phyloP scores from a whole-genome alignment of 441 rosid species.

The Viola pubescens region DNA sequence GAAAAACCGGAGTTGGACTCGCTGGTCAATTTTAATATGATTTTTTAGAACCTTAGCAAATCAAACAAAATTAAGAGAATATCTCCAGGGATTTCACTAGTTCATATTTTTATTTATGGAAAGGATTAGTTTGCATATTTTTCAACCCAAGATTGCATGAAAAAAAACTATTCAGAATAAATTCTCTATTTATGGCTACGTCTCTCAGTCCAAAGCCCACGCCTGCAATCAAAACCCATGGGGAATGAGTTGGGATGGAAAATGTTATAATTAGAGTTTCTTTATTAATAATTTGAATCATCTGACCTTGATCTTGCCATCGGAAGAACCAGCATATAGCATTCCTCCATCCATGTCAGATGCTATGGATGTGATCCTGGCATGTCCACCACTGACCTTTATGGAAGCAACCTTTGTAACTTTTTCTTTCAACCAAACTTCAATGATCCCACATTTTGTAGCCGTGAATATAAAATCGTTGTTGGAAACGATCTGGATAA shows the following conservation, averaged over 20 bases:
- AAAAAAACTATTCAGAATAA: background rate
- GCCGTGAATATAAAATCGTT: slow-evolving; percentile 51
- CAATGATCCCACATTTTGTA: slow-evolving; percentile 42
- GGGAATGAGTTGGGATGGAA: background rate
- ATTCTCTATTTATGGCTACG: no score
- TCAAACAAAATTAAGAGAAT: no score
- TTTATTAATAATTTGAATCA: background rate
- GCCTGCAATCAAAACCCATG: slow-evolving; percentile 25
- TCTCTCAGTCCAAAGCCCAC: slow-evolving; percentile 40
- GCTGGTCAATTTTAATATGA: no score
- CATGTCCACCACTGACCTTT: slow-evolving; percentile 21
- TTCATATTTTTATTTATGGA: no score
- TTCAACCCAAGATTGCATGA: no score
- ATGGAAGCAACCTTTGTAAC: slow-evolving; percentile 30
- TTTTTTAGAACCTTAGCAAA: no score
- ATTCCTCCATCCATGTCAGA: slow-evolving; percentile 39
- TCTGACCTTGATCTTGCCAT: slow-evolving; percentile 55
- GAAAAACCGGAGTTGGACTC: no score
- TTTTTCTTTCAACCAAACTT: slow-evolving; percentile 56
- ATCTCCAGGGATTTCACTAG: no score
- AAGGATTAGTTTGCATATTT: no score
- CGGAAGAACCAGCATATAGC: slow-evolving; percentile 49
- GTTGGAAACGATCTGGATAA: slow-evolving; percentile 33
- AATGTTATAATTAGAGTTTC: background rate
- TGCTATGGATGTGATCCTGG: slow-evolving; percentile 35